A percentile compares a stretch with the other conserved stretches of the same genome.
Conservation (phyloP, 2,329 filamentous ascomycete genomes). For the Macrophomina pseudophaseolina region DNA sequence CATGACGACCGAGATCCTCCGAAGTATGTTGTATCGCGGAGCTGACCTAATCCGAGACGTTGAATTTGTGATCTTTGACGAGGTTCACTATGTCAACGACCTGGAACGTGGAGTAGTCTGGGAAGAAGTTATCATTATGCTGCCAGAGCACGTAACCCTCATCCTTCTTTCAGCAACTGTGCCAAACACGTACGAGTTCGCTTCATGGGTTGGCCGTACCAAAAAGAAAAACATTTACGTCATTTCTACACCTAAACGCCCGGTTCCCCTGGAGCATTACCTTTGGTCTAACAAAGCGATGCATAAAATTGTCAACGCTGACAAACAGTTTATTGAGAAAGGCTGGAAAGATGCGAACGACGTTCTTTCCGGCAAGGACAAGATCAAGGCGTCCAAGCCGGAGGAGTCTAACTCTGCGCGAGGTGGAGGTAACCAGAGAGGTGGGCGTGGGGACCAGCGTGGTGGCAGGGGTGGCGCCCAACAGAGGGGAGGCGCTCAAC, state of each 20-base stretch:
- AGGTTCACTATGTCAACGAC: conserved; percentile 99
- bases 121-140: conserved; percentile 99
- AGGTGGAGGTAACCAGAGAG: conserved; percentile 53
- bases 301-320: conserved; percentile 90
- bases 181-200: conserved; percentile 96
- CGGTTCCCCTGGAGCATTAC: conserved; percentile 93
- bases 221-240: conserved; percentile 99
- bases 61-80: conserved; percentile 98
- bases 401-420: conserved; percentile 59
- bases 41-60: conserved; percentile 96
- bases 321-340: conserved; percentile 88
- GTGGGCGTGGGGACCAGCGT: conserved; percentile 59
- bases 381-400: conserved; percentile 63
- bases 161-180: conserved; percentile 96
- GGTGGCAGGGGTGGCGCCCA: conserved; percentile 60
- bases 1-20: conserved; percentile 98
- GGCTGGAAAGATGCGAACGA: conserved; percentile 95
- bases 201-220: conserved; percentile 95
- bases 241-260: conserved; percentile 94
- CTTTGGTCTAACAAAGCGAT: conserved; percentile 94
- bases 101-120: conserved; percentile 94
- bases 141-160: conserved; percentile 94
- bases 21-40: conserved; percentile 97
- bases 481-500: conserved; percentile 54
- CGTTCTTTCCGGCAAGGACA: conserved; percentile 80